These are phyloP conservation scores for Soucietia sequanensis DNA, from an alignment of 805 yeast genomes.

Conservation along the genomic window DNA sequence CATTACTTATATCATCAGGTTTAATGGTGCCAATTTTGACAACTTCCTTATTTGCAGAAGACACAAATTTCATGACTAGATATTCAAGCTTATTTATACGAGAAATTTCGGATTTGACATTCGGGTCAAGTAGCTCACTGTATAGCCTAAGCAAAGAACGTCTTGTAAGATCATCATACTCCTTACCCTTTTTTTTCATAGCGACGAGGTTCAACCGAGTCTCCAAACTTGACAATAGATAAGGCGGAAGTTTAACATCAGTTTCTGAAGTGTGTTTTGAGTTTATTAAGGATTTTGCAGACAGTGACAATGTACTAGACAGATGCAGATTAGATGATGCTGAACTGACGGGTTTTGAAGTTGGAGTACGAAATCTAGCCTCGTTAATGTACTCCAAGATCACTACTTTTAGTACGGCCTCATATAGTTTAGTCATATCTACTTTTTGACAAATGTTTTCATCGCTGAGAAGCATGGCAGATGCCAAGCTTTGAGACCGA, in stretches of 20 bases:
- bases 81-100: constrained; percentile 41
- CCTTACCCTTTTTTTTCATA: constrained; percentile 34
- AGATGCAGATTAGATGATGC: constrained; percentile 1
- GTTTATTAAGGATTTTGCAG: constrained; percentile 18
- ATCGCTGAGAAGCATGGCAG: constrained; percentile 16
- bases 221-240: constrained; percentile 39
- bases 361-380: constrained; percentile 53
- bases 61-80: constrained; percentile 51
- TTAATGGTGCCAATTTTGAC: constrained; percentile 38
- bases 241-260: constrained; percentile 37
- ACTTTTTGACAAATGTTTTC: constrained; percentile 18
- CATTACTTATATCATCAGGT: constrained; percentile 26
- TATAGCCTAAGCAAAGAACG: constrained; percentile 62
- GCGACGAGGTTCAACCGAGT: constrained; percentile 44
- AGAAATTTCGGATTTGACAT: constrained; percentile 30
- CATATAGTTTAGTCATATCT: constrained; percentile 40
- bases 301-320: constrained; percentile 4
- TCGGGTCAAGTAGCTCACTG: constrained; percentile 55
- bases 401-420: constrained; percentile 52
- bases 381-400: constrained; percentile 62
- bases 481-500: constrained; percentile 24
- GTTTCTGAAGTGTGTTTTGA: constrained; percentile 23
- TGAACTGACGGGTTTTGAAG: constrained; percentile 10
- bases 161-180: constrained; percentile 49
- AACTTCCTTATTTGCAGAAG: constrained; percentile 52